These are phyloP conservation scores for Debaryomyces prosopidis DNA, from an alignment of 805 yeast species.

Conservation along the genomic window DNA sequence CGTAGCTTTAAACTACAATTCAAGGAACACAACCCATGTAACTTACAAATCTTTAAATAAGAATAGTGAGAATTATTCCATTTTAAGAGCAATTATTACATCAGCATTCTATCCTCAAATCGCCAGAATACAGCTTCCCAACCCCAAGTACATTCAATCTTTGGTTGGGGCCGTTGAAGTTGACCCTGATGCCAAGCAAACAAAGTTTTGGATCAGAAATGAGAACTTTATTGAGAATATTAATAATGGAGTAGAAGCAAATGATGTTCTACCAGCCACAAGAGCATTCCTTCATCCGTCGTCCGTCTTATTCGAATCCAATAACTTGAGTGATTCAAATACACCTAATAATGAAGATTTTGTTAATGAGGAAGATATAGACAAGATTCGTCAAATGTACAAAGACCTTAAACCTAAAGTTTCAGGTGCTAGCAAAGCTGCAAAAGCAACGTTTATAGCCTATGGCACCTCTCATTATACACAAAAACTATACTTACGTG, in stretches of 20 bases:
- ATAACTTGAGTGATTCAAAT: constrained; percentile 21
- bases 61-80: constrained; percentile 48
- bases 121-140: constrained; percentile 80
- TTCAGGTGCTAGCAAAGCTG: constrained; percentile 12
- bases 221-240: constrained; percentile 43
- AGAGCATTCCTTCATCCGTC: constrained; percentile 88
- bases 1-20: constrained; percentile 53
- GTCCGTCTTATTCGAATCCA: constrained; percentile 63
- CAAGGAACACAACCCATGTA: constrained; percentile 6
- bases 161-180: constrained; percentile 78
- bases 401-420: constrained; percentile 44
- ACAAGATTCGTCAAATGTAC: constrained; percentile 28
- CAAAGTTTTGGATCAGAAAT: constrained; percentile 72
- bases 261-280: constrained; percentile 48
- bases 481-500: constrained; percentile 66
- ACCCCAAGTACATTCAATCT: constrained; percentile 68
- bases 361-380: constrained; percentile 40
- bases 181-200: constrained; percentile 78
- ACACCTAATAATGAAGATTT: constrained; percentile 17
- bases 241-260: constrained; percentile 9
- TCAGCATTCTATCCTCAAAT: constrained; percentile 84
- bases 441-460: constrained; percentile 60
- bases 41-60: constrained; percentile 40
- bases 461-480: constrained; percentile 64
- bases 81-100: constrained; percentile 68